phyloP scores from a whole-genome alignment of 352 stramenopile genomes.

The Globisporangium radiosum region DNA sequence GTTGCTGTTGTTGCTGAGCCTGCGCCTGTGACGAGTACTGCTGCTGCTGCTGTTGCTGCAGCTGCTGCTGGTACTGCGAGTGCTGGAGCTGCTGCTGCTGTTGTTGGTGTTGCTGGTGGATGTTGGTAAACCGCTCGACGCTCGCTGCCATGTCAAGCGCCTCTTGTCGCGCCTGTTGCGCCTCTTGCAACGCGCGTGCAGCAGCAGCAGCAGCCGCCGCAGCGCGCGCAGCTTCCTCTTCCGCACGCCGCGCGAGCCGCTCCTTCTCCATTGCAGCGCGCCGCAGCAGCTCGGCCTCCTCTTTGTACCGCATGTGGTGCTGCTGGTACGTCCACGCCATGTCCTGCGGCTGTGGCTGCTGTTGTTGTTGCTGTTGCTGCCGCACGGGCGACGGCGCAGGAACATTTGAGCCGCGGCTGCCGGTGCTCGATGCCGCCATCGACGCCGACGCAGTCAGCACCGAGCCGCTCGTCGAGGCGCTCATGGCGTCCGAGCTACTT shows the following conservation, averaged over 20 bases:
- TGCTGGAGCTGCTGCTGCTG: slow-evolving; percentile 12
- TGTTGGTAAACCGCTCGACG: slow-evolving; percentile 63
- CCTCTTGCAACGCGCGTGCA: slow-evolving; percentile 66
- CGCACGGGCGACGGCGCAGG: slow-evolving; percentile 6
- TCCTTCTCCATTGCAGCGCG: slow-evolving; percentile 58
- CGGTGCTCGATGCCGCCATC: slow-evolving; percentile 1
- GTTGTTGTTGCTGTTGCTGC: slow-evolving; percentile 6
- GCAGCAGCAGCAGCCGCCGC: slow-evolving; percentile 61
- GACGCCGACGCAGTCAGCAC: neutral
- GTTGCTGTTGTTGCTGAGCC: slow-evolving; percentile 36
- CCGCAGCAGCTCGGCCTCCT: slow-evolving; percentile 67
- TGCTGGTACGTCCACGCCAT: slow-evolving; percentile 71
- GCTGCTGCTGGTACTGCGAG: slow-evolving; percentile 14
- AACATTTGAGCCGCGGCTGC: slow-evolving; percentile 7
- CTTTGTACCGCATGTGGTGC: slow-evolving; percentile 64
- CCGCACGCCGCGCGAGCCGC: slow-evolving; percentile 50
- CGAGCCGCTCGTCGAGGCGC: slow-evolving; percentile 2
- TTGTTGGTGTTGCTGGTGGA: slow-evolving; percentile 60
- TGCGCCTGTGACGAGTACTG: slow-evolving; percentile 23
- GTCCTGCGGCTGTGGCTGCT: slow-evolving; percentile 24
- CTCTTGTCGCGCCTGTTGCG: slow-evolving; percentile 69
- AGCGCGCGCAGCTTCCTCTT: slow-evolving; percentile 75
- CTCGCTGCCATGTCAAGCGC: slow-evolving; percentile 79
- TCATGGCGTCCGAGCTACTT: neutral
- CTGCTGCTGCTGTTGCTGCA: slow-evolving; percentile 19